Evolutionary conservation across 2,329 filamentous ascomycete species (phyloP).

Genomic region (Cytospora chrysosperma): DNA sequence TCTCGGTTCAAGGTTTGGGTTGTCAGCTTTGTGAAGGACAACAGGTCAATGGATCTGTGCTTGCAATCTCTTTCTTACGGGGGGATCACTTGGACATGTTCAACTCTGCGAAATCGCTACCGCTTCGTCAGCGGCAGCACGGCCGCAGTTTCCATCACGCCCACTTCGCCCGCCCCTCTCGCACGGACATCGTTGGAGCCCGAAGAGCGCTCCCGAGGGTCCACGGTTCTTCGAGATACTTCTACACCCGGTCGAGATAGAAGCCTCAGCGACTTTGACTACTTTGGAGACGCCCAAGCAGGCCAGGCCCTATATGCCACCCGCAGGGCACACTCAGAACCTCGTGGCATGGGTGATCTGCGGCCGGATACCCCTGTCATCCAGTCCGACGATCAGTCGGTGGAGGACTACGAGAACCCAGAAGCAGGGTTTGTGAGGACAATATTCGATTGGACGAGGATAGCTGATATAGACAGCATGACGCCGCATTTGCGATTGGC

Average conservation of each 20-base stretch:
- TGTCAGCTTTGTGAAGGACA: constrained; percentile 52
- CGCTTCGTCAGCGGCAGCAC: constrained; percentile 64
- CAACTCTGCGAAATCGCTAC: constrained; percentile 66
- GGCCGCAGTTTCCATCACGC: constrained; percentile 38
- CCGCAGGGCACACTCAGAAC: constrained; percentile 29
- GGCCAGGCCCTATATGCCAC: neutral
- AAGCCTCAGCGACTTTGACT: constrained; percentile 38
- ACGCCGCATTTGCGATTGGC: constrained; percentile 73
- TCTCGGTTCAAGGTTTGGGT: constrained; percentile 69
- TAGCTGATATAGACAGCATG: constrained; percentile 48
- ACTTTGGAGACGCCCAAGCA: constrained; percentile 40
- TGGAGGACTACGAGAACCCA: neutral
- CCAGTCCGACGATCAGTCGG: no score
- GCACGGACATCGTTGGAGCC: constrained; percentile 36
- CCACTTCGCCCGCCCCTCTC: constrained; percentile 41
- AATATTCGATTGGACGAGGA: constrained; percentile 79
- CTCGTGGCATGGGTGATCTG: constrained; percentile 27
- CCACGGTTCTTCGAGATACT: constrained; percentile 36
- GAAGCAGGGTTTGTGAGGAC: constrained; percentile 36
- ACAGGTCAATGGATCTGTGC: constrained; percentile 52
- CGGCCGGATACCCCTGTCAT: constrained; percentile 26
- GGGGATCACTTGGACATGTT: constrained; percentile 68
- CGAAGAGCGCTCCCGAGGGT: constrained; percentile 37
- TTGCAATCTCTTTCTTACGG: constrained; percentile 60
- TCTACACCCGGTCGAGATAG: constrained; percentile 32